Conservation (phyloP, 331 rosid genomes). For the Dryas integrifolia region DNA sequence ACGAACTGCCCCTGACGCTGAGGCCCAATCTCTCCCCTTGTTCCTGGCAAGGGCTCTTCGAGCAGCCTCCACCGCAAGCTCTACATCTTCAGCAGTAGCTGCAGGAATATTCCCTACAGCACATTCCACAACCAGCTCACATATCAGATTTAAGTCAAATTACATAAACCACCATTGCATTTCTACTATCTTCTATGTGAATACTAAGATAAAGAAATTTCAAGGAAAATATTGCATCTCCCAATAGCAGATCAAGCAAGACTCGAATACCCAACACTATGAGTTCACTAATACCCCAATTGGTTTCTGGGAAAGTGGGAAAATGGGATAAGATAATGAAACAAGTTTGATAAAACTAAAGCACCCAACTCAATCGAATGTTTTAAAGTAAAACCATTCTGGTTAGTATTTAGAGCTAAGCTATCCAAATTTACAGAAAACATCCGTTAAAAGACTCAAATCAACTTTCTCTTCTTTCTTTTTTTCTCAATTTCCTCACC, state of each 20-base stretch:
- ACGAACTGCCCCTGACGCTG: constrained; percentile 76
- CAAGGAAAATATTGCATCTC: background rate
- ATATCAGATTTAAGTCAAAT: background rate
- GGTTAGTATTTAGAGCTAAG: background rate
- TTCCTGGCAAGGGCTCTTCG: constrained; percentile 64
- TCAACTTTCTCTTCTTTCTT: background rate
- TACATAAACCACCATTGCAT: background rate
- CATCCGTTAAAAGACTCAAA: background rate
- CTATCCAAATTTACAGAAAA: background rate
- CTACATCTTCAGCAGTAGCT: constrained; percentile 91
- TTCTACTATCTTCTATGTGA: background rate
- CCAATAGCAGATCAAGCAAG: background rate
- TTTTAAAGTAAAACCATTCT: background rate
- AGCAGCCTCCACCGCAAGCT: constrained; percentile 81
- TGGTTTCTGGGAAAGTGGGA: background rate
- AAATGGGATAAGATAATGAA: background rate
- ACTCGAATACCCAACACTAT: background rate
- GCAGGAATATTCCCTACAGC: constrained; percentile 76
- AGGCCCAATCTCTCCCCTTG: constrained; percentile 75
- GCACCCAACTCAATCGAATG: background rate
- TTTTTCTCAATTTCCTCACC: background rate
- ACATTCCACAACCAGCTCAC: constrained; percentile 19
- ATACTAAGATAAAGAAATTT: background rate
- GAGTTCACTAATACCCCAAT: background rate
- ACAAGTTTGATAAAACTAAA: background rate